phyloP scores from a whole-genome alignment of 2,329 filamentous ascomycete species.

The Trichoderma afroharzianum region DNA sequence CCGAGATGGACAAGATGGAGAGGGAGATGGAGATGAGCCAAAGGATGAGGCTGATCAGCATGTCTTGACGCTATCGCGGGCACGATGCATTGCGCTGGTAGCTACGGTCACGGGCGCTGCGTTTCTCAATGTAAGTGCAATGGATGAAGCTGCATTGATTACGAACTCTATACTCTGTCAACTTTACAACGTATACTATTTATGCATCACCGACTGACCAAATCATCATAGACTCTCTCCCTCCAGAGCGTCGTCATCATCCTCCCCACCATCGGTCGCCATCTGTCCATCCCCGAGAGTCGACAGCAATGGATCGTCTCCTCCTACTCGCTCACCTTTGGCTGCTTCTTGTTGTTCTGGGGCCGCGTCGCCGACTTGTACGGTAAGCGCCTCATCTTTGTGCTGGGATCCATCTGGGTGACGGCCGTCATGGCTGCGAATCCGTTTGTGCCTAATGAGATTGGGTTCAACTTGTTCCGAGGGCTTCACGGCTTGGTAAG shows the following conservation, averaged over 20 bases:
- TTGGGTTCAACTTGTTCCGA: conserved; percentile 63
- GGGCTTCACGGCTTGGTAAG: conserved; percentile 59
- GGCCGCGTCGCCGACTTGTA: conserved; percentile 65
- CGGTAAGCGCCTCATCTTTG: conserved; percentile 62
- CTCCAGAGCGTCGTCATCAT: conserved; percentile 60
- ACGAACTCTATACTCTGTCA: neutral
- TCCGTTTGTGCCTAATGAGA: conserved; percentile 63
- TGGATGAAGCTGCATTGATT: neutral
- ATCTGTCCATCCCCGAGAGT: conserved; percentile 53
- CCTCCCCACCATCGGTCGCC: conserved; percentile 56
- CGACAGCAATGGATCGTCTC: conserved; percentile 65
- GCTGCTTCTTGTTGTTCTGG: conserved; percentile 65
- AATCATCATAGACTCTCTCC: conserved; percentile 46
- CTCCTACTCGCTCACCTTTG: conserved; percentile 62
- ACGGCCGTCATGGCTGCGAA: conserved; percentile 55
- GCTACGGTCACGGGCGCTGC: conserved; percentile 52
- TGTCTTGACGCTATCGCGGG: conserved; percentile 43
- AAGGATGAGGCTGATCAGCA: conserved; percentile 24
- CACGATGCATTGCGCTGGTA: conserved; percentile 52
- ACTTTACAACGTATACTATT: too few species aligned
- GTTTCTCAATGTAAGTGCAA: conserved; percentile 48
- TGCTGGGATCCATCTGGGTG: conserved; percentile 61
- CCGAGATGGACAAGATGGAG: neutral
- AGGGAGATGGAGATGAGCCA: neutral
- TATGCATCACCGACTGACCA: neutral